phyloP scores from a whole-genome alignment of 441 rosid species.

The Jatropha multifida region DNA sequence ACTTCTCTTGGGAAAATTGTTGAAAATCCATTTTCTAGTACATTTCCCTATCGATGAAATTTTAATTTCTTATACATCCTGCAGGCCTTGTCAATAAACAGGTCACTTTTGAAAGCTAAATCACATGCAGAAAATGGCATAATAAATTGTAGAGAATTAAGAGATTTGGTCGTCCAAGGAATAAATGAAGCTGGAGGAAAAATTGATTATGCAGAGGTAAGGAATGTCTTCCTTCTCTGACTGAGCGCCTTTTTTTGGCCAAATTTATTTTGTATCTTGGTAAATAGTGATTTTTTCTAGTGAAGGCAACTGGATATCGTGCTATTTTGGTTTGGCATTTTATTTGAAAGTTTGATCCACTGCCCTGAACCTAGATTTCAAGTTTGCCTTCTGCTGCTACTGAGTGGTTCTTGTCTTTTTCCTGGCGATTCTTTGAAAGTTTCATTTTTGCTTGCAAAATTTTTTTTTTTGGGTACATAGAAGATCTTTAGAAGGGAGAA shows the following conservation, averaged over 20 bases:
- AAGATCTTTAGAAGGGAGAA: not conserved
- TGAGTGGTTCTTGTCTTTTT: not conserved
- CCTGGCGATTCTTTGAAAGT: not conserved
- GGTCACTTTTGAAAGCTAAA: slow-evolving; percentile 56
- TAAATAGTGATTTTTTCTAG: not conserved
- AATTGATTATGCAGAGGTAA: slow-evolving; percentile 84
- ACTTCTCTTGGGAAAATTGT: not conserved
- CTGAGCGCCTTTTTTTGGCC: not conserved
- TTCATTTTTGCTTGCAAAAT: not conserved
- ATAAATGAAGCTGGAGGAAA: slow-evolving; percentile 61
- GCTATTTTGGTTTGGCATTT: not conserved
- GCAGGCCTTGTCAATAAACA: slow-evolving; percentile 84
- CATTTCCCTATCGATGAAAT: not conserved
- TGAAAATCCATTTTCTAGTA: not conserved
- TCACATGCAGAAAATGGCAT: slow-evolving; percentile 47
- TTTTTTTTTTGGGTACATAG: not conserved
- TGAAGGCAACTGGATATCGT: not conserved
- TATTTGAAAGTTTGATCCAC: not conserved
- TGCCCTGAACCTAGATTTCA: not conserved
- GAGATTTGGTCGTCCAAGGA: slow-evolving; percentile 44
- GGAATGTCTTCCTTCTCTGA: not conserved
- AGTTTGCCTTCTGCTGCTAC: not conserved
- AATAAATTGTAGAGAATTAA: slow-evolving; percentile 40
- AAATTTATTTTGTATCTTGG: not conserved
- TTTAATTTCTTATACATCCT: slow-evolving; percentile 5